These are phyloP conservation scores for Paulownia fortunei DNA, from an alignment of 257 asterid genomes.

Conservation along the genomic window DNA sequence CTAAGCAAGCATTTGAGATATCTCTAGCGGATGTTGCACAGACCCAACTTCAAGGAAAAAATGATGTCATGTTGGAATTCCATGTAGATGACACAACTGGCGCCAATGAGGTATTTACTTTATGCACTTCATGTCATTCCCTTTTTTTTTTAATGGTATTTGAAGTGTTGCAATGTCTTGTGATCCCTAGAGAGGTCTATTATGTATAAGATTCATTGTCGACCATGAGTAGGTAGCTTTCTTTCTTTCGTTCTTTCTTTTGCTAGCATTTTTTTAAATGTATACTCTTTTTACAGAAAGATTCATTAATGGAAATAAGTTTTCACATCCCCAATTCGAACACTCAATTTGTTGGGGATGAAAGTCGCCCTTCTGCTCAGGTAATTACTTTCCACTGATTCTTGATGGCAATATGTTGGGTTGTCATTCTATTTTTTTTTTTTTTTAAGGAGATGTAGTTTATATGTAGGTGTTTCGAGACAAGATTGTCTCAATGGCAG, in stretches of 20 bases:
- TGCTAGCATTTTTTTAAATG: neutral
- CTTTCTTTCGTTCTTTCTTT: neutral
- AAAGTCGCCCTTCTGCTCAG: slow-evolving; percentile 69
- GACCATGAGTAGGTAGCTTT: neutral
- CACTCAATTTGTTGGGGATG: slow-evolving; percentile 76
- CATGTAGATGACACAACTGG: slow-evolving; percentile 98
- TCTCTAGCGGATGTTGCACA: slow-evolving; percentile 96
- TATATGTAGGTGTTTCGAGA: slow-evolving; percentile 68
- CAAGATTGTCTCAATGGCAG: slow-evolving; percentile 70
- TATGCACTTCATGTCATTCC: neutral
- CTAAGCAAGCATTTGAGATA: slow-evolving; percentile 92
- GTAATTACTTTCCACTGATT: slow-evolving; percentile 44
- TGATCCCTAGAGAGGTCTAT: neutral
- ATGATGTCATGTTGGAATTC: slow-evolving; percentile 91
- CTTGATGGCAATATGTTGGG: slow-evolving; percentile 1
- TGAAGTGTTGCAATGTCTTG: neutral
- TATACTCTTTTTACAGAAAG: slow-evolving; percentile 69
- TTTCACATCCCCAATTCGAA: slow-evolving; percentile 92
- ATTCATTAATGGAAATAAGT: slow-evolving; percentile 95
- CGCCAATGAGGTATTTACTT: slow-evolving; percentile 75
- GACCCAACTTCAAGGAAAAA: slow-evolving; percentile 98
- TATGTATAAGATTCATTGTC: neutral
- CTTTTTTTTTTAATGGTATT: neutral
- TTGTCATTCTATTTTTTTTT: neutral
- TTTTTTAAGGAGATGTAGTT: slow-evolving; percentile 16